Conservation (phyloP, 176 grass and related monocot genomes). For the Juncus inflexus region DNA sequence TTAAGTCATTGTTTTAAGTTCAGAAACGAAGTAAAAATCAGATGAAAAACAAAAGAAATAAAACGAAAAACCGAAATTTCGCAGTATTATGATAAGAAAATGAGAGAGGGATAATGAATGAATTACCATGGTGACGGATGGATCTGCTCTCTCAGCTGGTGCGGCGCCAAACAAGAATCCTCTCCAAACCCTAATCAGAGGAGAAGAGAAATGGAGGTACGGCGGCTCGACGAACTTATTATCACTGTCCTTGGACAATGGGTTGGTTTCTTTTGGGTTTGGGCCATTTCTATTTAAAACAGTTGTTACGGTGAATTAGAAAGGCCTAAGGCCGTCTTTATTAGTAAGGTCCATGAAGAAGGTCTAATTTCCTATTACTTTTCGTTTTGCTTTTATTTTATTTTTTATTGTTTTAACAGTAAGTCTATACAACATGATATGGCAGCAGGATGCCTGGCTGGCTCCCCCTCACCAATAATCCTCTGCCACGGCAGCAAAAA, state of each 20-base stretch:
- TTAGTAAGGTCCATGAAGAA: neutral
- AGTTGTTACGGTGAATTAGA: too few relatives aligned
- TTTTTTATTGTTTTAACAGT: neutral
- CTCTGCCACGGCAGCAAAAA: too few relatives aligned
- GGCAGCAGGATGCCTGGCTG: too few relatives aligned
- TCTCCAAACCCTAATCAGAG: slow-evolving; percentile 2
- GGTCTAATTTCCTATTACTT: neutral
- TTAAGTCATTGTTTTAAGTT: too few relatives aligned
- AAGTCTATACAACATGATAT: too few relatives aligned
- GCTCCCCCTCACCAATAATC: too few relatives aligned
- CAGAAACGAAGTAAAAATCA: too few relatives aligned
- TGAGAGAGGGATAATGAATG: neutral
- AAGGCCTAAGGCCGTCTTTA: neutral
- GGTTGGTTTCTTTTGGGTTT: neutral
- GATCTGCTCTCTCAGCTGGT: neutral
- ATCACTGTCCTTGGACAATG: neutral
- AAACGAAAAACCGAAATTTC: too few relatives aligned
- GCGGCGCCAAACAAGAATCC: neutral
- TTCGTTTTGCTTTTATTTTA: neutral
- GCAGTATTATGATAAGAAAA: neutral
- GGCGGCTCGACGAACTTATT: neutral
- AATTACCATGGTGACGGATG: slow-evolving; percentile 1
- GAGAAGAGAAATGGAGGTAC: neutral
- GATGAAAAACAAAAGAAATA: too few relatives aligned
- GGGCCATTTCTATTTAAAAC: neutral